phyloP scores from a whole-genome alignment of 306 rosid species.

The Begonia peltatifolia region DNA sequence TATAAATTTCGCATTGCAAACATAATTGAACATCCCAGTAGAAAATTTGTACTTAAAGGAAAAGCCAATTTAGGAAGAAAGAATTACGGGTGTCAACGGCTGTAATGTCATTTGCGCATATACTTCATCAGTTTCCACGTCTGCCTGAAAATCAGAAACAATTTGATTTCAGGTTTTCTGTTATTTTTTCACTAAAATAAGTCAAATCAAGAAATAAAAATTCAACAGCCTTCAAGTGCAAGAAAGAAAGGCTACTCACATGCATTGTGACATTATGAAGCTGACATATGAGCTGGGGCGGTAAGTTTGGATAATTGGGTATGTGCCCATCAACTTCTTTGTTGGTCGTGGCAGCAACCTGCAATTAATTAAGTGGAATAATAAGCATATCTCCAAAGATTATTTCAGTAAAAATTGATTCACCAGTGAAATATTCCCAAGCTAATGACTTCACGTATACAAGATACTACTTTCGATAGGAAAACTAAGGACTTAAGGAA shows the following conservation, averaged over 20 bases:
- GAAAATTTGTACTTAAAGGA: not conserved
- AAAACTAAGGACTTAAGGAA: too few species aligned
- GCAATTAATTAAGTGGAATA: constrained; percentile 1
- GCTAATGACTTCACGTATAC: too few species aligned
- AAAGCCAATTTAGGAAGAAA: constrained; percentile 3
- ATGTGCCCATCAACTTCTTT: constrained; percentile 72
- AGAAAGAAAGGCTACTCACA: constrained; percentile 27
- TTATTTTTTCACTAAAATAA: not conserved
- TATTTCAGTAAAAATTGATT: too few species aligned
- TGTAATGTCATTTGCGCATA: constrained; percentile 92
- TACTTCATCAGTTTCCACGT: constrained; percentile 85
- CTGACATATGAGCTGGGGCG: constrained; percentile 72
- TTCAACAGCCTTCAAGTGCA: constrained; percentile 3
- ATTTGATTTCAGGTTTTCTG: not conserved
- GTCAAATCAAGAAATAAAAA: constrained; percentile 2
- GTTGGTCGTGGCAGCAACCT: constrained; percentile 80
- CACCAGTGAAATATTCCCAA: too few species aligned
- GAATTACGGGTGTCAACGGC: constrained; percentile 61
- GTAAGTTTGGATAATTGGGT: constrained; percentile 72
- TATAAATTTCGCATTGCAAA: too few species aligned
- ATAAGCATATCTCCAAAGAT: too few species aligned
- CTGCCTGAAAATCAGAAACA: constrained; percentile 56
- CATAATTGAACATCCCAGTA: too few species aligned
- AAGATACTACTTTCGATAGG: too few species aligned
- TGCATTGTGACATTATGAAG: constrained; percentile 84